Evolutionary conservation across 768 basidiomycete species (phyloP), one percentile per base, ranked within the genome.

Genomic region (Lactarius sanguifluus): DNA sequence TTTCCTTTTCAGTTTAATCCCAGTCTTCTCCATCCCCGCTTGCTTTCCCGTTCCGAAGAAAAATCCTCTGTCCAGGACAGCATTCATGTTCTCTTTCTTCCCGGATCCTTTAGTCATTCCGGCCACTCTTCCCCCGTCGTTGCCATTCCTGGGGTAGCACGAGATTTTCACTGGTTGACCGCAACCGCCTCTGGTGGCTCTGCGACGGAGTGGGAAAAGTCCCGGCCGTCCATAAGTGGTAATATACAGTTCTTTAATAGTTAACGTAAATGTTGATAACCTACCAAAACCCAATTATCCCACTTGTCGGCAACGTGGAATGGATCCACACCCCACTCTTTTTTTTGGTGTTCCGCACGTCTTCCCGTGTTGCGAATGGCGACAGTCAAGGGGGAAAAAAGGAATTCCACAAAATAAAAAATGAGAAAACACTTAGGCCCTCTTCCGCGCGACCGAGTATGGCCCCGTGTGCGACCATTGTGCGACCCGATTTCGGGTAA

Each of bases 81-180:
- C 65, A 57, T 62, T 38, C 61, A 62, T 56, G 30, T 47, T 28
- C 63, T 58, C 64, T 34, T 57, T 57, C 60, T 50, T 50, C 50
- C 47, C 56, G 16, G 60, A 61, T 54, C 56, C 47, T 32, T 28
- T 62, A 57, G 16, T 0, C 20, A 23, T 25, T n/a, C 38, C 57
- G 57, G 38, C 47, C 65, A 34, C 65, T 52, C 65, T 66, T 32
- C 57, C 61, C 20, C 65, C 65, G 65, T 43, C 57, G 32, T 63
- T 67, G 30, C 66, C 66, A 28, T 63, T 67, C 38, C 57, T 67
- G 66, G 66, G 57, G 66, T 64, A 67, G 66, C 66, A 64, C 66
- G 66, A 59, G 66, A 67, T 67, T 67, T 67, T 67, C 66, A 47
- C 62, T 43, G 59, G 34, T 38, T 12, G 20, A 52, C 54, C 55